A percentile compares a stretch with the other conserved stretches of the same genome.
Evolutionary conservation across 1,284 basidiomycete species (phyloP).

Genomic region (Ustilago shanxiensis): DNA sequence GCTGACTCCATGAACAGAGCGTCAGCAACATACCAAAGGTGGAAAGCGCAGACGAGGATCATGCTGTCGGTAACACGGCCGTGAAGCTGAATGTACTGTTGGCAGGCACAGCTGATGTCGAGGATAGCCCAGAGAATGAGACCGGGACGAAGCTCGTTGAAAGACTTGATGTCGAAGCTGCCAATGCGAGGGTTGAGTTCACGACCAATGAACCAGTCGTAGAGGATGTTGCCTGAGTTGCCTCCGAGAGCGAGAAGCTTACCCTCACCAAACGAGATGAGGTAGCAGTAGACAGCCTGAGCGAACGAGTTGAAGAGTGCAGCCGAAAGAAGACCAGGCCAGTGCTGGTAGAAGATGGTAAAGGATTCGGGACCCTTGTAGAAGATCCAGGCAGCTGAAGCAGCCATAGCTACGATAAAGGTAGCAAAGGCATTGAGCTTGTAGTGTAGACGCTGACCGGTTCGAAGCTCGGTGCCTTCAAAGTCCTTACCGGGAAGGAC

Average conservation of each 20-base stretch:
- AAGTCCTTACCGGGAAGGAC: constrained; percentile 88
- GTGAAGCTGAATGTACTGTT: constrained; percentile 82
- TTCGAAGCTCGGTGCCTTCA: constrained; percentile 82
- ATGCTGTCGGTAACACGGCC: constrained; percentile 89
- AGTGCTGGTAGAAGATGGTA: constrained; percentile 92
- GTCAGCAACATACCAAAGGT: constrained; percentile 88
- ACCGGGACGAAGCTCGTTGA: constrained; percentile 85
- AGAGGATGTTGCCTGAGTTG: constrained; percentile 87
- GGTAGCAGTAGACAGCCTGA: constrained; percentile 79
- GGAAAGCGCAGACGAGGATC: constrained; percentile 88
- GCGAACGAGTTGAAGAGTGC: constrained; percentile 81
- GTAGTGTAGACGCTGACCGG: constrained; percentile 83
- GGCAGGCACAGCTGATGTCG: constrained; percentile 90
- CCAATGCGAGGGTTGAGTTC: constrained; percentile 90
- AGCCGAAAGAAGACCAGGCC: constrained; percentile 88
- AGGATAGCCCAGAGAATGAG: constrained; percentile 94
- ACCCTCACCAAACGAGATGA: constrained; percentile 77
- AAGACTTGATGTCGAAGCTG: constrained; percentile 93
- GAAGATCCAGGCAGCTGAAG: constrained; percentile 78
- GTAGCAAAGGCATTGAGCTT: constrained; percentile 97
- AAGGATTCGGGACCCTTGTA: constrained; percentile 83
- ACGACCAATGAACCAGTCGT: constrained; percentile 97
- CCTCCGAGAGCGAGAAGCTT: constrained; percentile 87
- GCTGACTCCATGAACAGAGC: constrained; percentile 72
- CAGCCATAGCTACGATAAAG: constrained; percentile 73